These are phyloP conservation scores for Backusella morwellensis DNA, from an alignment of 192 early-diverging fungal genomes.

Conservation along the genomic window DNA sequence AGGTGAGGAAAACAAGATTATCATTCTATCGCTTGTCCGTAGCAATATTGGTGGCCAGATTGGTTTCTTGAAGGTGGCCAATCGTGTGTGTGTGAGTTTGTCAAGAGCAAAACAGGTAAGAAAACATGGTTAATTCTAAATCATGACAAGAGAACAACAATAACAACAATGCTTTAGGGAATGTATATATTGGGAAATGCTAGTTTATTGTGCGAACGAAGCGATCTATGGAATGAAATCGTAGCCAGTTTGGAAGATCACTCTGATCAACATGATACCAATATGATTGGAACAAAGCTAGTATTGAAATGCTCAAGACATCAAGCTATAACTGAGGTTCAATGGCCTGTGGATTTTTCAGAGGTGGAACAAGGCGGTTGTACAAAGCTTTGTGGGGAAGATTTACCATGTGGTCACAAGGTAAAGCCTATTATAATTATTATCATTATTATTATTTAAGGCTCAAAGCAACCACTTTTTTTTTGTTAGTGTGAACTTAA, in stretches of 20 bases:
- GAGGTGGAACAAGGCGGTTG: slow-evolving; percentile 48
- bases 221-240: slow-evolving; percentile 47
- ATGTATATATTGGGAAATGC: slow-evolving; percentile 59
- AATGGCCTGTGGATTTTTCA: slow-evolving; percentile 45
- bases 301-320: slow-evolving; percentile 39
- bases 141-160: neutral
- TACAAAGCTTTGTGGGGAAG: slow-evolving; percentile 32
- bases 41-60: slow-evolving; percentile 84
- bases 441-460: neutral
- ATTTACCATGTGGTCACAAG: slow-evolving; percentile 35
- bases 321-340: slow-evolving; percentile 33
- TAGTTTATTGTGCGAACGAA: slow-evolving; percentile 38
- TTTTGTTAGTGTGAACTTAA: slow-evolving; percentile 20
- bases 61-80: slow-evolving; percentile 74
- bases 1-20: slow-evolving; percentile 98
- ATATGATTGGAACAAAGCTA: slow-evolving; percentile 43
- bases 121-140: neutral
- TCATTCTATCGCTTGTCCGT: slow-evolving; percentile 92
- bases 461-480: neutral
- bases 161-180: slow-evolving; percentile 27
- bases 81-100: slow-evolving; percentile 54
- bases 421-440: slow-evolving; percentile 15
- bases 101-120: slow-evolving; percentile 56
- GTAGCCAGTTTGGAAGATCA: slow-evolving; percentile 31
- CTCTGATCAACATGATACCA: neutral